Base-by-base conservation (phyloP, 108 stramenopile species). In the Epipyxis sp. region DNA sequence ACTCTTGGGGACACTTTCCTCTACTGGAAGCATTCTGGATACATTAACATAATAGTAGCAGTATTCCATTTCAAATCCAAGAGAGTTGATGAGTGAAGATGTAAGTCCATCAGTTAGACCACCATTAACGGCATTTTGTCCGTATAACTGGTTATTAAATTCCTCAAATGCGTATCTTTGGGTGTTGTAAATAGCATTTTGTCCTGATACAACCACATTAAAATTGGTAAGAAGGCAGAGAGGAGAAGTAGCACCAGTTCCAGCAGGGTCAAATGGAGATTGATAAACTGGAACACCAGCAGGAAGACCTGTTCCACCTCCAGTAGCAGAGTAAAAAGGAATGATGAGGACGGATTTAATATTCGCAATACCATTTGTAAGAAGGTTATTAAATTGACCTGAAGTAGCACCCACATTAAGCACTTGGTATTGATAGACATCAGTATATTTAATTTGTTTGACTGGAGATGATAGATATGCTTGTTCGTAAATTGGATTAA, bases 181-280 rank as follows among this genome's bases (percentile, higher is more conserved):
- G 25, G 16, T 57, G 25, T 57, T 25, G 20, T 20, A 25, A 16
- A 57, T 20, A 16, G 54, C 54, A 57, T 57, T 57, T 16, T 57
- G 20, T 20, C 54, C 54, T 57, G 54, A 57, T 20, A 57, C 25
- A 16, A 20, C 25, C 54, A 57, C 54, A 25, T 57, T 57, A 57
- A 57, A 57, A 25, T 57, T 57, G 54, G 16, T 57, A 16, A 57
- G 54, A 16, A 57, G 25, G 25, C 54, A 57, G 20, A 57, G 25
- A 16, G 54, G 54, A 16, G 54, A 57, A 57, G 54, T 57, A 25
- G 54, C 25, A n/a, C n/a, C n/a, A 25, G 54, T 25, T 20, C 54
- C 54, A 57, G 54, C 54, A 57, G 54, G 16, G 25, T 57, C 54
- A 57, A 57, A 57, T 57, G 54, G 54, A 57, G 54, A 57, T 16